Evolutionary conservation across 2,329 filamentous ascomycete genomes (phyloP).

Genomic region (Helotiales sp.): DNA sequence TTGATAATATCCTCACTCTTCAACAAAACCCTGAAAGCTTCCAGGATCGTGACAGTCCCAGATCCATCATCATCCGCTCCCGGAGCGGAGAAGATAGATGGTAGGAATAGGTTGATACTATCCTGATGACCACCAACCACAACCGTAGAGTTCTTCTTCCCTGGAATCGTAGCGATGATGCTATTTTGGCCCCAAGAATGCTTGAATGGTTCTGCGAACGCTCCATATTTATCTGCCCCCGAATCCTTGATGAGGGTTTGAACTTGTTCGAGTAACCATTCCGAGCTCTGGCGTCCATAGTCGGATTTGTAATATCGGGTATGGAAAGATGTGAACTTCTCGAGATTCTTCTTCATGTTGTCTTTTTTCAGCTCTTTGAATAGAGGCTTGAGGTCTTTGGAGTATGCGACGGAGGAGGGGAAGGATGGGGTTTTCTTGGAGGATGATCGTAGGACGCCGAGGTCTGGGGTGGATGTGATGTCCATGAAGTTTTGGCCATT

Average conservation of each 20-base stretch:
- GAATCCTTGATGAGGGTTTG: slow-evolving; percentile 69
- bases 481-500: slow-evolving; percentile 90
- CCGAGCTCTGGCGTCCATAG: slow-evolving; percentile 79
- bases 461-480: slow-evolving; percentile 73
- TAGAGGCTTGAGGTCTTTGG: slow-evolving; percentile 66
- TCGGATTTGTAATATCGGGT: slow-evolving; percentile 81
- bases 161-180: slow-evolving; percentile 89
- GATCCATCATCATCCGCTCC: slow-evolving; percentile 96
- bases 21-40: slow-evolving; percentile 81
- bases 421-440: slow-evolving; percentile 54
- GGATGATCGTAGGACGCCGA: slow-evolving; percentile 50
- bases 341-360: slow-evolving; percentile 75
- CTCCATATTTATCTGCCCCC: slow-evolving; percentile 66
- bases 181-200: slow-evolving; percentile 90
- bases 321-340: slow-evolving; percentile 76
- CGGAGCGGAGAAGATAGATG: slow-evolving; percentile 78
- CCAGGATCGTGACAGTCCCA: slow-evolving; percentile 90
- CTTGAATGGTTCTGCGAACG: slow-evolving; percentile 70
- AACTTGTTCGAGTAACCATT: slow-evolving; percentile 81
- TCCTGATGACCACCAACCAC: slow-evolving; percentile 93
- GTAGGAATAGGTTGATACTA: slow-evolving; percentile 90
- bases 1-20: slow-evolving; percentile 67
- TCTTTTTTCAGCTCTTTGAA: slow-evolving; percentile 53
- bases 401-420: slow-evolving; percentile 64
- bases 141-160: slow-evolving; percentile 78